Conservation (phyloP, 2,329 filamentous ascomycete genomes). For the Colletotrichum eremochloae region DNA sequence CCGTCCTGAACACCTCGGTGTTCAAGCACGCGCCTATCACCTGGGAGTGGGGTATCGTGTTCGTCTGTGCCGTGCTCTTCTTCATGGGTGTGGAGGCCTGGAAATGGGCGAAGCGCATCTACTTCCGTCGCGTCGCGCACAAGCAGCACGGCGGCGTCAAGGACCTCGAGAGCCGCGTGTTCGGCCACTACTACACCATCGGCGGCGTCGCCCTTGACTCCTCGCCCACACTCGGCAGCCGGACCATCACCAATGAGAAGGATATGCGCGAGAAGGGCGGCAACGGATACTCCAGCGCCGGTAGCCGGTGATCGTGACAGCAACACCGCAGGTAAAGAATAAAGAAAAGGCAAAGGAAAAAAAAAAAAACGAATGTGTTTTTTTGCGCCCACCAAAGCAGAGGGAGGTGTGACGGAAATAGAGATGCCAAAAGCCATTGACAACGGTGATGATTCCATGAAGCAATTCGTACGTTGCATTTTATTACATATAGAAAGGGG, state of each 20-base stretch:
- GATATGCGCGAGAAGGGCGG: conserved; percentile 40
- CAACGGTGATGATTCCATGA: neutral
- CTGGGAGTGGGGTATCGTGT: conserved; percentile 73
- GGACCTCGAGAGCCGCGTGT: conserved; percentile 51
- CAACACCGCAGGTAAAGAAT: neutral
- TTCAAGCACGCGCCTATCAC: conserved; percentile 70
- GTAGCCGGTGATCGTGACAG: neutral
- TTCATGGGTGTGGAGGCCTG: conserved; percentile 69
- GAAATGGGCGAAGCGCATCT: conserved; percentile 70
- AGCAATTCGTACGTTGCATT: conserved; percentile 16
- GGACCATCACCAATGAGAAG: conserved; percentile 41
- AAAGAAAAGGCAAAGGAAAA: too few relatives aligned
- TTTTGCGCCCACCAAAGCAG: neutral
- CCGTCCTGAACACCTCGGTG: conserved; percentile 67
- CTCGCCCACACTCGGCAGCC: conserved; percentile 38
- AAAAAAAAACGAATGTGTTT: neutral
- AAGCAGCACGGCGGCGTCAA: conserved; percentile 42
- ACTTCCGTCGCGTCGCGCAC: conserved; percentile 50
- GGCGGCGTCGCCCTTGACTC: conserved; percentile 42
- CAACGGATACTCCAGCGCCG: conserved; percentile 34
- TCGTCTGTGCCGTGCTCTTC: conserved; percentile 67
- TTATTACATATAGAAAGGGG: conserved; percentile 18
- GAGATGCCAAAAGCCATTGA: neutral
- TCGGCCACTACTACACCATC: conserved; percentile 50
- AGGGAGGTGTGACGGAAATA: neutral